Conservation (phyloP, 2,329 filamentous ascomycete species). For the Akanthomyces uredinophilus region DNA sequence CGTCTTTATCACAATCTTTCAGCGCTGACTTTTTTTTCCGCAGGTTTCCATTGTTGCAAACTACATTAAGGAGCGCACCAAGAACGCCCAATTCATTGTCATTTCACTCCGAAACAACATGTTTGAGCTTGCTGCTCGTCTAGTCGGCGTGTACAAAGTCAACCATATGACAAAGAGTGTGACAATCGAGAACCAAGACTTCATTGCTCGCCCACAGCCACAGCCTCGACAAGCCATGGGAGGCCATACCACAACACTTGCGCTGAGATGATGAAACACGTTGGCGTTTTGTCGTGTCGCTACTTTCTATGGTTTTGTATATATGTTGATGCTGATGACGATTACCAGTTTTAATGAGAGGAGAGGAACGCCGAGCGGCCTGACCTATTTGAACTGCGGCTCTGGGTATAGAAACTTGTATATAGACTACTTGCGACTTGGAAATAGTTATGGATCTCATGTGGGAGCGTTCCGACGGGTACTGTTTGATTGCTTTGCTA, state of each 20-base stretch:
- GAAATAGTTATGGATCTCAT: not conserved
- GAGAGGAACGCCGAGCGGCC: not conserved
- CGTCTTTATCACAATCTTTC: not conserved
- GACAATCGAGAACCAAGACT: constrained; percentile 80
- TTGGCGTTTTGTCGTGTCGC: not conserved
- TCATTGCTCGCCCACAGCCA: constrained; percentile 45
- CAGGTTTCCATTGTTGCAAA: constrained; percentile 95
- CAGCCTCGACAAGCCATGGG: constrained; percentile 25
- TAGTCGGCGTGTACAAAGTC: constrained; percentile 98
- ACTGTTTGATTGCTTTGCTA: not conserved
- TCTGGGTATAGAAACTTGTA: constrained; percentile 4
- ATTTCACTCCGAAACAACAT: constrained; percentile 98
- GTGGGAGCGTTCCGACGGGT: not conserved
- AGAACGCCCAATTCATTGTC: constrained; percentile 98
- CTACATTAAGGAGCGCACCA: constrained; percentile 98
- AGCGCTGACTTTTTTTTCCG: not conserved
- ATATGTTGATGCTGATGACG: constrained; percentile 15
- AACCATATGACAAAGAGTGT: constrained; percentile 98
- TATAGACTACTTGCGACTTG: constrained; percentile 1
- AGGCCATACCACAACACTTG: constrained; percentile 31
- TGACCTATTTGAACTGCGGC: not conserved
- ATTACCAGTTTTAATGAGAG: constrained; percentile 9
- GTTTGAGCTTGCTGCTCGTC: constrained; percentile 94
- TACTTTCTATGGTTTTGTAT: constrained; percentile 6
- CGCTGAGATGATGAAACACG: constrained; percentile 27